Percentiles rank a stretch among this genome's conserved stretches.
These are phyloP conservation scores for Boletus tylopilopsis DNA, from an alignment of 768 basidiomycete species.

Conservation along the genomic window DNA sequence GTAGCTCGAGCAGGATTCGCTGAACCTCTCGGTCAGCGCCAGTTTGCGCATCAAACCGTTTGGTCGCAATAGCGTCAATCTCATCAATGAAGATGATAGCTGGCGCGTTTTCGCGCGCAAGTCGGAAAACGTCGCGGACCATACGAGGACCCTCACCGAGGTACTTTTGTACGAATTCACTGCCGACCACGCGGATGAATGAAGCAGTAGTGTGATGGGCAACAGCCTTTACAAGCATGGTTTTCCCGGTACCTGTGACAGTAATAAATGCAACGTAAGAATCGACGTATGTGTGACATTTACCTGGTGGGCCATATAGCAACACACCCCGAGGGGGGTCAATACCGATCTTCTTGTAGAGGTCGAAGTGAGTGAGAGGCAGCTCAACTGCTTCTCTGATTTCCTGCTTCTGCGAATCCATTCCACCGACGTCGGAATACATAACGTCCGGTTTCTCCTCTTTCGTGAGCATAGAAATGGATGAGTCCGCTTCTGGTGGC, in stretches of 20 bases:
- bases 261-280: conserved; percentile 1
- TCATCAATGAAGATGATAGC: conserved; percentile 99
- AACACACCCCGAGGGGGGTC: conserved; percentile 97
- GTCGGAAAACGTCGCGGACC: conserved; percentile 98
- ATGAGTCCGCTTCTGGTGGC: conserved; percentile 97
- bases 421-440: conserved; percentile 93
- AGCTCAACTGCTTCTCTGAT: conserved; percentile 98
- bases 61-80: conserved; percentile 98
- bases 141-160: conserved; percentile 99
- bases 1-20: conserved; percentile 91
- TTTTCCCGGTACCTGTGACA: conserved; percentile 91
- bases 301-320: conserved; percentile 94
- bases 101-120: conserved; percentile 95
- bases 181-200: conserved; percentile 97
- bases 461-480: conserved; percentile 89
- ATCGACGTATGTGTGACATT: conserved; percentile 15
- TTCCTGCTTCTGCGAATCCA: conserved; percentile 98
- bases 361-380: conserved; percentile 92
- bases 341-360: conserved; percentile 99
- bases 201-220: conserved; percentile 95
- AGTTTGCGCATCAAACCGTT: conserved; percentile 99
- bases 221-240: conserved; percentile 99
- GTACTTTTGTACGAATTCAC: conserved; percentile 99
- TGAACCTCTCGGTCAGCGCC: conserved; percentile 99
- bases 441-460: conserved; percentile 94